Conservation (phyloP, 2,329 filamentous ascomycete species). For the Thermoascus crustaceus region DNA sequence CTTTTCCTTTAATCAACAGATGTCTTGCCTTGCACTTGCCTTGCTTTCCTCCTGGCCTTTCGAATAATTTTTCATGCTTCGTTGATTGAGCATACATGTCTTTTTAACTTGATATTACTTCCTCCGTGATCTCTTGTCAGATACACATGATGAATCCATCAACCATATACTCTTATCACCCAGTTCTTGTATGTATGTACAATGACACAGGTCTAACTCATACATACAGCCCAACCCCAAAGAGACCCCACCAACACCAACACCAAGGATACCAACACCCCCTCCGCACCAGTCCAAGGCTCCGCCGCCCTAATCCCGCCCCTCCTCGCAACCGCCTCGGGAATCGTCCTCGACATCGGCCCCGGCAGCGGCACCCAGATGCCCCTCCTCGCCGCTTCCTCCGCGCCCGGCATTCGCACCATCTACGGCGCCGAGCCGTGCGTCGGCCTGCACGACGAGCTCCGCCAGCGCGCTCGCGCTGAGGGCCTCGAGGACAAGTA, state of each 20-base stretch:
- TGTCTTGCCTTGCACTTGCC: neutral
- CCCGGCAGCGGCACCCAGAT: constrained; percentile 48
- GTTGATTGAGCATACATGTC: too few relatives aligned
- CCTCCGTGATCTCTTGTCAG: constrained; percentile 1
- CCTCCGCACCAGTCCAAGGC: constrained; percentile 11
- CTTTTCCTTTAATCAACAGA: neutral
- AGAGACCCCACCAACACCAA: neutral
- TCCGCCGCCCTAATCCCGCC: constrained; percentile 34
- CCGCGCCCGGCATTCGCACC: constrained; percentile 32
- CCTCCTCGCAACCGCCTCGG: constrained; percentile 32
- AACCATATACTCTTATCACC: too few relatives aligned
- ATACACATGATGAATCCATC: too few relatives aligned
- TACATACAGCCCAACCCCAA: neutral
- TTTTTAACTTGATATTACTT: neutral
- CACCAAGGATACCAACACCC: neutral
- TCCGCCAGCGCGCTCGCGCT: constrained; percentile 34
- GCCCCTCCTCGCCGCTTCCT: constrained; percentile 36
- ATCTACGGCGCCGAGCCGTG: constrained; percentile 51
- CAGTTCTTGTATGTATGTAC: too few relatives aligned
- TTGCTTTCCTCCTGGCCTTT: neutral
- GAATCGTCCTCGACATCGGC: constrained; percentile 42
- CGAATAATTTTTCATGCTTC: too few relatives aligned
- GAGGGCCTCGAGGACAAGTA: constrained; percentile 42
- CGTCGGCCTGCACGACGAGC: constrained; percentile 36
- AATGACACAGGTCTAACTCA: too few relatives aligned